These are phyloP conservation scores for Arthroderma sp. DNA, from an alignment of 2,329 filamentous ascomycete species.

Conservation along the genomic window DNA sequence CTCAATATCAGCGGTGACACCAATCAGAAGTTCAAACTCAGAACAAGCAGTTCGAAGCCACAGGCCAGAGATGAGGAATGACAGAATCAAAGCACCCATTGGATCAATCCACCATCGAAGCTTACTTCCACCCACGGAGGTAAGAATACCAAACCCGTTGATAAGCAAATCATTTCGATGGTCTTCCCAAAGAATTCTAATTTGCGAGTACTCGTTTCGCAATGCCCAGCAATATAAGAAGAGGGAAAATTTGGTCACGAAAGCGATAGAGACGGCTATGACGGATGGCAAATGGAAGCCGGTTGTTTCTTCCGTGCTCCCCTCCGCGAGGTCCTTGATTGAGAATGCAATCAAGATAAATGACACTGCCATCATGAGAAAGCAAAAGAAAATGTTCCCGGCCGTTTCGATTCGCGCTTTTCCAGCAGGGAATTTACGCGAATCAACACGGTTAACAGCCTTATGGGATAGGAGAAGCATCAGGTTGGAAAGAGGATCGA, in stretches of 20 bases:
- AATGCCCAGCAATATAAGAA: constrained; percentile 90
- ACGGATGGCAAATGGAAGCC: constrained; percentile 69
- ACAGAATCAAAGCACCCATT: constrained; percentile 74
- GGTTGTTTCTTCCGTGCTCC: constrained; percentile 39
- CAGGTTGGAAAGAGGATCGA: constrained; percentile 81
- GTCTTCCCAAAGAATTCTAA: constrained; percentile 89
- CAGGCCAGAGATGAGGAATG: constrained; percentile 59
- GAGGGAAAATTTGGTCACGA: constrained; percentile 65
- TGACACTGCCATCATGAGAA: constrained; percentile 86
- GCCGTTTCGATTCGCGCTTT: constrained; percentile 91
- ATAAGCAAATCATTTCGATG: constrained; percentile 96
- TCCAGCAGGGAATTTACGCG: constrained; percentile 74
- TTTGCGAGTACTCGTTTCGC: constrained; percentile 80
- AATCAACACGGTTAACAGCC: constrained; percentile 76
- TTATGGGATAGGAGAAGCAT: constrained; percentile 77
- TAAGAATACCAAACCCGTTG: constrained; percentile 85
- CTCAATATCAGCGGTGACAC: constrained; percentile 70
- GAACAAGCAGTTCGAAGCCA: constrained; percentile 78
- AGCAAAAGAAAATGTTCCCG: constrained; percentile 92
- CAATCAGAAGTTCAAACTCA: constrained; percentile 85
- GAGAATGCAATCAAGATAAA: constrained; percentile 87
- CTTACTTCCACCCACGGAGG: constrained; percentile 80
- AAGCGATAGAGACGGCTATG: constrained; percentile 72
- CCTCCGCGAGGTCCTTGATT: constrained; percentile 50
- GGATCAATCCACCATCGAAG: constrained; percentile 92